phyloP scores from a whole-genome alignment of 2,329 filamentous ascomycete species.

The Aspergillus sp. region DNA sequence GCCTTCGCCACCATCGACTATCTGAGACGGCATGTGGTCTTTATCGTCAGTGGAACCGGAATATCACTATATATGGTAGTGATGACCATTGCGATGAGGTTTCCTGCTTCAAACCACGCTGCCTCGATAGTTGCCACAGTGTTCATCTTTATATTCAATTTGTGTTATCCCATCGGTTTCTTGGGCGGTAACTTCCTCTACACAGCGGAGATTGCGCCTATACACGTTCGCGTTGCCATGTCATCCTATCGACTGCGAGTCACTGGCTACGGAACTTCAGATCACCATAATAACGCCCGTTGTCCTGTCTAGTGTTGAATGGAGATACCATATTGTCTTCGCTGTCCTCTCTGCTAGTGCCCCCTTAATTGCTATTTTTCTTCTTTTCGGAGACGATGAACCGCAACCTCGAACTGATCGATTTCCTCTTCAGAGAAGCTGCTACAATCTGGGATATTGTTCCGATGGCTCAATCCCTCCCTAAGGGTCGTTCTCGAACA shows the following conservation, averaged over 20 bases:
- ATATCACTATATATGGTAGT: slow-evolving; percentile 57
- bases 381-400: slow-evolving; percentile 22
- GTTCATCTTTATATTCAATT: not conserved
- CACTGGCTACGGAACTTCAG: slow-evolving; percentile 1
- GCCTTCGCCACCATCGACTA: slow-evolving; percentile 44
- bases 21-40: slow-evolving; percentile 55
- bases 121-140: not conserved
- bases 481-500: slow-evolving; percentile 12
- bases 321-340: slow-evolving; percentile 6
- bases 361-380: slow-evolving; percentile 12
- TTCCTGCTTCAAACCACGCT: not conserved
- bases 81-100: slow-evolving; percentile 6
- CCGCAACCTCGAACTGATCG: slow-evolving; percentile 17
- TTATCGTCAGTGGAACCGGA: slow-evolving; percentile 60
- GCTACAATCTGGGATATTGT: slow-evolving; percentile 17
- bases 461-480: slow-evolving; percentile 16
- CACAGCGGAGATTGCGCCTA: not conserved
- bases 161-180: not conserved
- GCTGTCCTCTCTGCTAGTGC: slow-evolving; percentile 14
- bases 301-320: slow-evolving; percentile 2
- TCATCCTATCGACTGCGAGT: not conserved
- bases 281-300: slow-evolving; percentile 5
- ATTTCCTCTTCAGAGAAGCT: slow-evolving; percentile 18
- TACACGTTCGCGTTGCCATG: not conserved
- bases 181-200: not conserved